Conservation (phyloP, 768 basidiomycete genomes). For the Rhodotorula babjevae region DNA sequence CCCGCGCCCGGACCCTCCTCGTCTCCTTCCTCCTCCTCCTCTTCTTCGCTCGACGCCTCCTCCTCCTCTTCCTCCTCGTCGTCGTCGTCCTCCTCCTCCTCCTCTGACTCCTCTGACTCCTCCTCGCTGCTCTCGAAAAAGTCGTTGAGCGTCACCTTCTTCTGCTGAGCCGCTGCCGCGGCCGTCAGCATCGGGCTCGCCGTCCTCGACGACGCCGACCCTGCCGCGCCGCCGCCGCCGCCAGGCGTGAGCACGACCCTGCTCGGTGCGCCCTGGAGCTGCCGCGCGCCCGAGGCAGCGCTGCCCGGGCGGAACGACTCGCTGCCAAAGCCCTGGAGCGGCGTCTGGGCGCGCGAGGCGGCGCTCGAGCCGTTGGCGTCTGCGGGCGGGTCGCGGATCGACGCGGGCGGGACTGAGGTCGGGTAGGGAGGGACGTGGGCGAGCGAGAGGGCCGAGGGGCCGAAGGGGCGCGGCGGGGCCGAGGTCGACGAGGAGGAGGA, state of each 20-base stretch:
- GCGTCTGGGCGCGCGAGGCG: not conserved
- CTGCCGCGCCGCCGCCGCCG: not conserved
- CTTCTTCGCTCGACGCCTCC: constrained; percentile 1
- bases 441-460: not conserved
- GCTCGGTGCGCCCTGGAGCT: not conserved
- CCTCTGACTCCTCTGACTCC: constrained; percentile 22
- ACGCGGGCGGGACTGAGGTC: constrained; percentile 24
- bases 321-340: constrained; percentile 31
- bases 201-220: too few species aligned
- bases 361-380: not conserved
- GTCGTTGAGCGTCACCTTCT: constrained; percentile 18
- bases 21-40: not conserved
- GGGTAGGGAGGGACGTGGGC: constrained; percentile 23
- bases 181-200: too few species aligned
- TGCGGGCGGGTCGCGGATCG: constrained; percentile 21
- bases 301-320: constrained; percentile 13
- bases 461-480: constrained; percentile 3
- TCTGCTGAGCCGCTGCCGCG: not conserved
- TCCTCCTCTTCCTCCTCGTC: constrained; percentile 46
- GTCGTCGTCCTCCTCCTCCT: constrained; percentile 22
- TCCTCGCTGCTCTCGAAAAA: constrained; percentile 11
- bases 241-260: constrained; percentile 40
- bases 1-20: not conserved
- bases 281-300: not conserved
- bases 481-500: not conserved